Conservation (phyloP, 805 yeast species). For the Kluyveromyces aestuarii region DNA sequence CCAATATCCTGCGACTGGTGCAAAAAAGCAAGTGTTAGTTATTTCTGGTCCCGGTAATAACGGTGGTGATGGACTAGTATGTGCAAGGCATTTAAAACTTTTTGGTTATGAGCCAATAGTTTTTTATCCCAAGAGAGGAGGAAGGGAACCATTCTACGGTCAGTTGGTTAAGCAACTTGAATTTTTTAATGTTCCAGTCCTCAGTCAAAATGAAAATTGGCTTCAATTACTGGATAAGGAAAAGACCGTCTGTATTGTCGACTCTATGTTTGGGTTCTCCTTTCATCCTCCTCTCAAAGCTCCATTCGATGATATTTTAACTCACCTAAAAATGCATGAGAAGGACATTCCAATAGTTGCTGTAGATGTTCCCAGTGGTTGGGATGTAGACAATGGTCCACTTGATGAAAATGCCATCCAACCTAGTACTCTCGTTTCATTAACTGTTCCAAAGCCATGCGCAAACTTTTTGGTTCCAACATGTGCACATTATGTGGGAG, state of each 20-base stretch:
- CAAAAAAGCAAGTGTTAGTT: constrained; percentile 43
- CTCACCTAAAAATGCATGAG: constrained; percentile 30
- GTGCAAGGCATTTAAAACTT: constrained; percentile 79
- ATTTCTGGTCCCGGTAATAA: constrained; percentile 95
- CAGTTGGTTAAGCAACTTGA: constrained; percentile 59
- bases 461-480: constrained; percentile 41
- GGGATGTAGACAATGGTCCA: constrained; percentile 94
- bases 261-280: constrained; percentile 88
- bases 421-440: constrained; percentile 65
- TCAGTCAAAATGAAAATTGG: constrained; percentile 33
- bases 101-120: constrained; percentile 73
- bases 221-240: constrained; percentile 21
- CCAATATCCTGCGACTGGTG: constrained; percentile 46
- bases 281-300: constrained; percentile 80
- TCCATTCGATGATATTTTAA: constrained; percentile 52
- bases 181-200: constrained; percentile 51
- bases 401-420: constrained; percentile 33
- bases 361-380: constrained; percentile 91
- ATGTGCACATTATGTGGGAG: constrained; percentile 72
- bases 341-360: constrained; percentile 52
- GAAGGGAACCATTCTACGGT: constrained; percentile 45
- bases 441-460: constrained; percentile 94
- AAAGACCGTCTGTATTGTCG: constrained; percentile 48
- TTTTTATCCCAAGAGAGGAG: constrained; percentile 66
- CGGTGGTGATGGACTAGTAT: constrained; percentile 93